A percentile compares a stretch with the other conserved stretches of the same genome.
Evolutionary conservation across 202 grass and related monocot genomes (phyloP).

Genomic region (Panicum hallii): DNA sequence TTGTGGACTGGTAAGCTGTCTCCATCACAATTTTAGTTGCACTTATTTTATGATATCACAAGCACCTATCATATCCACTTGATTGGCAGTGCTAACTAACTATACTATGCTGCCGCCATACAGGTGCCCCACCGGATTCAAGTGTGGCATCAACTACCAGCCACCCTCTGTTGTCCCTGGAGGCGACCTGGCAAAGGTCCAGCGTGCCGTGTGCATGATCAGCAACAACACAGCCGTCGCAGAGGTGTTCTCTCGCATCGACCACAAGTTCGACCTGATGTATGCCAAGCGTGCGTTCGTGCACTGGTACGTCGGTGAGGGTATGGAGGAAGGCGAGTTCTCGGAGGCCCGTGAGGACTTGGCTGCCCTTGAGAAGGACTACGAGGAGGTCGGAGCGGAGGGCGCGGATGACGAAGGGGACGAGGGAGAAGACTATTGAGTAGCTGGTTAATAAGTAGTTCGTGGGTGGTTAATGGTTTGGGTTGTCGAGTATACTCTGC

Average conservation of each 20-base stretch:
- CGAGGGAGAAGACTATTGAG: constrained; percentile 83
- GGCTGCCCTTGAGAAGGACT: constrained; percentile 95
- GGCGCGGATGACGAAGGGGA: constrained; percentile 73
- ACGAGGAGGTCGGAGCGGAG: constrained; percentile 90
- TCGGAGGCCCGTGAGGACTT: constrained; percentile 94
- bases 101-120: constrained; percentile 21
- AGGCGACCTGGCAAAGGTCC: constrained; percentile 91
- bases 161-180: constrained; percentile 92
- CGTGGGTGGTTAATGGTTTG: constrained; percentile 50
- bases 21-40: constrained; percentile 33
- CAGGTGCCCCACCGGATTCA: constrained; percentile 98
- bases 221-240: constrained; percentile 99
- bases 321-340: constrained; percentile 98
- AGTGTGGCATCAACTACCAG: constrained; percentile 99
- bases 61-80: constrained; percentile 15
- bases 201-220: constrained; percentile 97
- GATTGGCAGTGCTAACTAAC: constrained; percentile 45
- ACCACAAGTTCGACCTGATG: constrained; percentile 98
- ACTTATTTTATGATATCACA: constrained; percentile 37
- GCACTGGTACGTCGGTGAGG: constrained; percentile 96
- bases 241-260: constrained; percentile 90
- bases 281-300: constrained; percentile 92
- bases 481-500: constrained; percentile 42
- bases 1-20: constrained; percentile 86
- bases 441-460: constrained; percentile 64